Conservation (phyloP, 805 yeast species). For the Kodamaea kaohsiungensis region DNA sequence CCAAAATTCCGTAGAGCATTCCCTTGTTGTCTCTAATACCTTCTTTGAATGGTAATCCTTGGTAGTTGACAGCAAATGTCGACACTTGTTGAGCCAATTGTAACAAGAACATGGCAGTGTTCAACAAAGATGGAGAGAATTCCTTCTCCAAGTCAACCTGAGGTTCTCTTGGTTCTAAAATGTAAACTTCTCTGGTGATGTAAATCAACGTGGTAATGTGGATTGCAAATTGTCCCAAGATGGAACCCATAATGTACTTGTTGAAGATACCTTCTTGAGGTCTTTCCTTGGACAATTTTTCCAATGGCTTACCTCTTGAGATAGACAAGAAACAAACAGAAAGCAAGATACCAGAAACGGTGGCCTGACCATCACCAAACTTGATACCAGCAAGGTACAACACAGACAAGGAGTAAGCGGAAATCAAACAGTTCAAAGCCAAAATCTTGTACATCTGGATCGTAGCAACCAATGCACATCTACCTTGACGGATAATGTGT, state of each 20-base stretch:
- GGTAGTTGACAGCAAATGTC: slow-evolving; percentile 96
- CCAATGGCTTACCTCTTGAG: slow-evolving; percentile 89
- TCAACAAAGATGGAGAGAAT: slow-evolving; percentile 85
- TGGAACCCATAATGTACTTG: slow-evolving; percentile 95
- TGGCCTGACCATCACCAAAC: slow-evolving; percentile 98
- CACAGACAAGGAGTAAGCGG: slow-evolving; percentile 93
- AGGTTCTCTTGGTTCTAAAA: slow-evolving; percentile 90
- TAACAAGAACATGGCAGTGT: slow-evolving; percentile 92
- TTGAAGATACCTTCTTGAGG: slow-evolving; percentile 98
- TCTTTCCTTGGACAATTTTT: slow-evolving; percentile 86
- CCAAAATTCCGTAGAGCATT: slow-evolving; percentile 92
- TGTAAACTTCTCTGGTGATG: slow-evolving; percentile 79
- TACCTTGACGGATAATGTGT: slow-evolving; percentile 93
- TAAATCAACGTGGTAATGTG: slow-evolving; percentile 83
- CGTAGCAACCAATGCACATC: slow-evolving; percentile 95
- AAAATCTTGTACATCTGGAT: slow-evolving; percentile 98
- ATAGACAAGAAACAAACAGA: slow-evolving; percentile 94
- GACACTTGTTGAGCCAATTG: slow-evolving; percentile 97
- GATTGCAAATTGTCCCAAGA: slow-evolving; percentile 92
- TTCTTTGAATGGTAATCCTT: slow-evolving; percentile 96
- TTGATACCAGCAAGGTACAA: slow-evolving; percentile 96
- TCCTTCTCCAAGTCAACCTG: slow-evolving; percentile 85
- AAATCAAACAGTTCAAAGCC: slow-evolving; percentile 94
- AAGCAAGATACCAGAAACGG: slow-evolving; percentile 88
- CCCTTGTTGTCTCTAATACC: slow-evolving; percentile 88